Evolutionary conservation across 768 basidiomycete genomes (phyloP).

Genomic region (Amanita subjunquillea): DNA sequence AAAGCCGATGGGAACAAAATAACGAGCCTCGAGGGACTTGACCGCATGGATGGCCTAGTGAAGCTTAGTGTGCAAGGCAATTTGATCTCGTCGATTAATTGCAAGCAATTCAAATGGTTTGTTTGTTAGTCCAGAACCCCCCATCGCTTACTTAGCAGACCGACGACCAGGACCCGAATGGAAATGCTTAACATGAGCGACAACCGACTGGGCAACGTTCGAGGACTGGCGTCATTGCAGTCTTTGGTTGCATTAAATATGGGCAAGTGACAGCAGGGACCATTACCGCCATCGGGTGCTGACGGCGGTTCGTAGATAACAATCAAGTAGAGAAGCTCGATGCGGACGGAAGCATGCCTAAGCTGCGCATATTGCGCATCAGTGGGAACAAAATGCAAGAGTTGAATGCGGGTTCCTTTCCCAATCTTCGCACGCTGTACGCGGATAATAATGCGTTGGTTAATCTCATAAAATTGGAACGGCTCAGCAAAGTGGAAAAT

Average conservation of each 20-base stretch:
- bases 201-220: conserved; percentile 54
- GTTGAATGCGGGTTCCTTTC: conserved; percentile 54
- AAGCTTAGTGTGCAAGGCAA: conserved; percentile 81
- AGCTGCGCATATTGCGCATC: conserved; percentile 74
- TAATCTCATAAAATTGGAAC: conserved; percentile 39
- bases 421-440: conserved; percentile 81
- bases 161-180: conserved; percentile 40
- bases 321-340: conserved; percentile 54
- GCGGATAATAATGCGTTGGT: conserved; percentile 74
- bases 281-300: conserved; percentile 6
- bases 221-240: conserved; percentile 50
- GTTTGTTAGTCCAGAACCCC: conserved; percentile 15
- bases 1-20: conserved; percentile 86
- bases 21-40: conserved; percentile 60
- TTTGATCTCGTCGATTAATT: conserved; percentile 49
- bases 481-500: conserved; percentile 71
- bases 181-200: conserved; percentile 78
- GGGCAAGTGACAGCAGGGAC: conserved; percentile 44
- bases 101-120: conserved; percentile 59
- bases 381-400: conserved; percentile 70
- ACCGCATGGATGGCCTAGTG: conserved; percentile 69
- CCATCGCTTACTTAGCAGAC: conserved; percentile 6
- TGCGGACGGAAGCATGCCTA: conserved; percentile 44
- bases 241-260: conserved; percentile 68
- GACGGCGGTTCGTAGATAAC: conserved; percentile 41